These are phyloP conservation scores for Verticillium klebahnii DNA, from an alignment of 2,329 filamentous ascomycete species.

Conservation along the genomic window DNA sequence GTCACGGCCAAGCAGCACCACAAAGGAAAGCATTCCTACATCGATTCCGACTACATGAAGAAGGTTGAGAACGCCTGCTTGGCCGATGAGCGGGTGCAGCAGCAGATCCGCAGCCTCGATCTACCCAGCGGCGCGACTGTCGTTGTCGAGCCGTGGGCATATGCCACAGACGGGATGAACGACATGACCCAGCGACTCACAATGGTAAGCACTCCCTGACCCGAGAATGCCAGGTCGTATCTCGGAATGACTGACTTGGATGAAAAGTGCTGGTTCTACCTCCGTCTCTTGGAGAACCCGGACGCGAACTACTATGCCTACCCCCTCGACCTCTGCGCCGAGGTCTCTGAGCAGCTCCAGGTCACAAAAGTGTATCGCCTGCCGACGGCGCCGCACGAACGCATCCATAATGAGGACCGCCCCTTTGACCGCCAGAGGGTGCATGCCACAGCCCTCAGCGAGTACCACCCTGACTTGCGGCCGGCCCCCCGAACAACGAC, in stretches of 20 bases:
- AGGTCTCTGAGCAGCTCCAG: constrained; percentile 41
- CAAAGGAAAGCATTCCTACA: constrained; percentile 37
- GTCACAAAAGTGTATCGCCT: constrained; percentile 45
- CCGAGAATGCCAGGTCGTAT: neutral
- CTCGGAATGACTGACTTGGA: too few relatives aligned
- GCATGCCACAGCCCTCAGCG: constrained; percentile 15
- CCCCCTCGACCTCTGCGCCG: constrained; percentile 46
- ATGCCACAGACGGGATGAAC: constrained; percentile 47
- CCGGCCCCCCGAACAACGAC: constrained; percentile 18
- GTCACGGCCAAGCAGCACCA: constrained; percentile 23
- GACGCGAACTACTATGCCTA: constrained; percentile 55
- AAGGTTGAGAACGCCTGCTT: constrained; percentile 41
- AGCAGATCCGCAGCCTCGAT: constrained; percentile 32
- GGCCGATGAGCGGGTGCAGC: constrained; percentile 34
- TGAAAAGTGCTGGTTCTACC: constrained; percentile 29
- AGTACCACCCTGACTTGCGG: constrained; percentile 24
- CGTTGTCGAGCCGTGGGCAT: constrained; percentile 49
- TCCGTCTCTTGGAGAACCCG: constrained; percentile 27
- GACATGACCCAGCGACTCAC: constrained; percentile 40
- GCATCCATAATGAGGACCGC: constrained; percentile 25
- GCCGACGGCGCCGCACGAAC: constrained; percentile 30
- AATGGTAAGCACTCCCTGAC: constrained; percentile 33
- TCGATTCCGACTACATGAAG: constrained; percentile 42
- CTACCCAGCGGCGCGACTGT: constrained; percentile 38
- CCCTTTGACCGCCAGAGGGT: constrained; percentile 31